Conservation (phyloP, 495 filamentous ascomycete genomes). For the Xylaria castorea region DNA sequence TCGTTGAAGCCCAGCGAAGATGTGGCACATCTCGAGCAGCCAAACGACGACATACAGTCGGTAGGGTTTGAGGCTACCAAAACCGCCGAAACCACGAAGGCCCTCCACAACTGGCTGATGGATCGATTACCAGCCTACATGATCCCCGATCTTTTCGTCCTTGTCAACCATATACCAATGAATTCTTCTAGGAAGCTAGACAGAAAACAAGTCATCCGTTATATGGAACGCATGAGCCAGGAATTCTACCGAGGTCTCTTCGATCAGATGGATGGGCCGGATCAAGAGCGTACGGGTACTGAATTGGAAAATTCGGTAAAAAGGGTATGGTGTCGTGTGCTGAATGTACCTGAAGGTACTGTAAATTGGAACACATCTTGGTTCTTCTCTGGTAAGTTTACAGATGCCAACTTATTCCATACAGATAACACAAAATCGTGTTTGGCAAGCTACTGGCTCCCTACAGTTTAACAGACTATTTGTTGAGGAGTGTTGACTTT, state of each 20-base stretch:
- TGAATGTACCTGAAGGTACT: neutral
- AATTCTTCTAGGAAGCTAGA: slow-evolving; percentile 18
- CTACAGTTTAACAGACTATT: neutral
- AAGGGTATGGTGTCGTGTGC: slow-evolving; percentile 13
- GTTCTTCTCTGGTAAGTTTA: slow-evolving; percentile 12
- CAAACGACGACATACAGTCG: neutral
- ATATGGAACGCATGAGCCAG: neutral
- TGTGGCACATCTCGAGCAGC: neutral
- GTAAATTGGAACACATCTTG: slow-evolving; percentile 19
- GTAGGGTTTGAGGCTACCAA: neutral
- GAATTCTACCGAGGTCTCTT: neutral
- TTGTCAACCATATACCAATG: slow-evolving; percentile 47
- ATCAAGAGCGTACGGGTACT: neutral
- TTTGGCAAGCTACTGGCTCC: neutral
- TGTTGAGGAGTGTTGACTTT: neutral
- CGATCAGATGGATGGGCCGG: neutral
- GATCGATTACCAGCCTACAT: slow-evolving; percentile 48
- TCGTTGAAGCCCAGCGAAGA: slow-evolving; percentile 8
- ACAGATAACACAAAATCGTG: neutral
- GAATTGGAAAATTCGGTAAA: slow-evolving; percentile 6
- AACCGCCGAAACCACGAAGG: neutral
- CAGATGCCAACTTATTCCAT: neutral
- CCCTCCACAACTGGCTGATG: neutral
- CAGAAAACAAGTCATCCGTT: neutral
- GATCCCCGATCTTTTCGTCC: slow-evolving; percentile 55